Conservation (phyloP, 768 basidiomycete genomes). For the Pleurotus djamor region DNA sequence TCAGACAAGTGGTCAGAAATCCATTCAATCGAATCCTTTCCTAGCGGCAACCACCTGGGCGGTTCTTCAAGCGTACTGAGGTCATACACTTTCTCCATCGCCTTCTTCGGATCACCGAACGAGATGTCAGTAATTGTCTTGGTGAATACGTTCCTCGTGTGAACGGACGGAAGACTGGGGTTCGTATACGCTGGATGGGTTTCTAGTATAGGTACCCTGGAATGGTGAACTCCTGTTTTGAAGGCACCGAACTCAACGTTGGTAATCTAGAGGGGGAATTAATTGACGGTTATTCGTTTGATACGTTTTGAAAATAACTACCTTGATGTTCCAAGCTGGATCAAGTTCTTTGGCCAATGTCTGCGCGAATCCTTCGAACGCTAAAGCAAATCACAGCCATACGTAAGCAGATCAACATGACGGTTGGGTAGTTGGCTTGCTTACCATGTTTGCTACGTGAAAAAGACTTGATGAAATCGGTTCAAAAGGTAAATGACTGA, state of each 20-base stretch:
- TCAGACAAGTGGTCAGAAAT: not conserved
- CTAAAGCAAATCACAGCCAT: constrained; percentile 17
- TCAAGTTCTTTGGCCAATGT: constrained; percentile 26
- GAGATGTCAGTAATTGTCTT: not conserved
- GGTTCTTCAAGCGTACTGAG: not conserved
- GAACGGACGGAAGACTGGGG: not conserved
- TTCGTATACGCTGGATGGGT: constrained; percentile 4
- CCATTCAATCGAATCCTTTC: not conserved
- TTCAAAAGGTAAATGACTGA: not conserved
- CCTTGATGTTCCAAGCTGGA: constrained; percentile 31
- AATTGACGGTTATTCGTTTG: not conserved
- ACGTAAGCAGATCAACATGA: not conserved
- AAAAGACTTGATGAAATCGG: not conserved
- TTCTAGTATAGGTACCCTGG: not conserved
- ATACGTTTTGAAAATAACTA: not conserved
- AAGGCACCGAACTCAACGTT: not conserved
- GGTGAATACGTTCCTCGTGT: not conserved
- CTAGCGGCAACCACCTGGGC: constrained; percentile 1
- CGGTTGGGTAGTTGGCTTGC: not conserved
- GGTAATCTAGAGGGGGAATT: not conserved
- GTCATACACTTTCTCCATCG: not conserved
- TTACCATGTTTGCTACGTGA: constrained; percentile 2
- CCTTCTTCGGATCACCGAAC: constrained; percentile 1
- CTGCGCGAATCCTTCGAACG: constrained; percentile 23
- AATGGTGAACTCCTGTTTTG: not conserved